Evolutionary conservation across 441 rosid genomes (phyloP), one percentile per base, ranked within the genome.

Genomic region (Sinapis alba): DNA sequence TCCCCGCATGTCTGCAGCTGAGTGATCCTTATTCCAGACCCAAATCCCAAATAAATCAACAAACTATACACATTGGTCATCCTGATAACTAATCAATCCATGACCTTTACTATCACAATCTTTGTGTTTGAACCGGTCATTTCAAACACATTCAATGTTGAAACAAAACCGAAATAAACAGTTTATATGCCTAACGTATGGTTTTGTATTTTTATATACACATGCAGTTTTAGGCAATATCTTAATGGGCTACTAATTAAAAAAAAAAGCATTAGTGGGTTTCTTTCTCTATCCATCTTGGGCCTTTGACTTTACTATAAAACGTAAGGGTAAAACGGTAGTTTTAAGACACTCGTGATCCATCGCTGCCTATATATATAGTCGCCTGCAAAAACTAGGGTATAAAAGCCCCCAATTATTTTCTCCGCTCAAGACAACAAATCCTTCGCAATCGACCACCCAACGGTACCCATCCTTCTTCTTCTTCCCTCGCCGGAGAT

Each of bases 11-110:
- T 79, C 91, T 61, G 93, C 97, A n/a, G 87, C 85, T 19, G 91
- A 90, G 72, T 92, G n/a, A n/a, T 90, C 78, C 86, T 80, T n/a
- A n/a, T n/a, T 65, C 98, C 97, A 1, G 94, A 87, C 68, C 95
- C 97, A 9, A 78, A 92, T 77, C 89, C 89, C 0, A 79, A 56
- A 11, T 89, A 83, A 59, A 71, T 90, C 68, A 94, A 92, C 73
- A 90, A 84, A 41, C 88, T 92, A 56, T 93, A 78, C 47, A 47
- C 47, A 47, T 90, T 45, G 80, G 84, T 68, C 96, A 89, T 80
- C 97, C 95, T 68, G 94, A 94, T 63, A 87, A 83, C 96, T 89
- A 59, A 61, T n/a, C n/a, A n/a, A n/a, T n/a, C n/a, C n/a, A n/a
- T n/a, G n/a, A n/a, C n/a, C n/a, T n/a, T n/a, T n/a, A 32, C 2